A percentile compares a stretch with the other conserved stretches of the same genome.
Conservation (phyloP, 257 asterid species). For the Solanum bukasovii region DNA sequence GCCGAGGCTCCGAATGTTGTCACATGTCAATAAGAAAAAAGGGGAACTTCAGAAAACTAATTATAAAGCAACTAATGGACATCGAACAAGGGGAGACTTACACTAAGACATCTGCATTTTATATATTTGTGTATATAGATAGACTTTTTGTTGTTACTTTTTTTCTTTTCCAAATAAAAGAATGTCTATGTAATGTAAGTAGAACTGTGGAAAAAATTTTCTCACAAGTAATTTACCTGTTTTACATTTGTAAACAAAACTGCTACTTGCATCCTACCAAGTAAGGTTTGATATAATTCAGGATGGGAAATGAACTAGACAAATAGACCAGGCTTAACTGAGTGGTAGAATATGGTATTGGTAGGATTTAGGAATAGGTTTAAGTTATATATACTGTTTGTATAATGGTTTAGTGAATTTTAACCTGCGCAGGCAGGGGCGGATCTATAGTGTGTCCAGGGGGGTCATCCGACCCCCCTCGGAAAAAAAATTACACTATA, state of each 20-base stretch:
- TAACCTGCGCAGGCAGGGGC: not conserved
- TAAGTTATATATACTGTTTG: not conserved
- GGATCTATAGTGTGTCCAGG: too few species aligned
- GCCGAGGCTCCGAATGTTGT: not conserved
- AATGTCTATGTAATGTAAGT: not conserved
- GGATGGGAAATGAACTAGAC: not conserved
- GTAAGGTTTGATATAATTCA: not conserved
- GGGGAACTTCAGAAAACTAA: not conserved
- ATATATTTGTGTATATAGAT: not conserved
- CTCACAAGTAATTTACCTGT: not conserved
- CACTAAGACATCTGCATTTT: not conserved
- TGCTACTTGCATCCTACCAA: not conserved
- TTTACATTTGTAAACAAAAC: not conserved
- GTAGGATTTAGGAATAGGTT: not conserved
- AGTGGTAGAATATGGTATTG: not conserved
- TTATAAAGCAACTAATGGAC: not conserved
- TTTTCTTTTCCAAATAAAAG: not conserved
- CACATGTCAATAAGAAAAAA: not conserved
- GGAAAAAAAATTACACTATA: too few species aligned
- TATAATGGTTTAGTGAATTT: not conserved
- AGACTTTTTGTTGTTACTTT: not conserved
- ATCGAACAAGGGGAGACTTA: not conserved
- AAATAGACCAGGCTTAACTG: not conserved
- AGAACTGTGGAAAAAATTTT: not conserved
- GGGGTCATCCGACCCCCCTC: too few species aligned